A percentile compares a stretch with the other conserved stretches of the same genome.
These are phyloP conservation scores for Yarrowia keelungensis DNA, from an alignment of 805 yeast genomes.

Conservation along the genomic window DNA sequence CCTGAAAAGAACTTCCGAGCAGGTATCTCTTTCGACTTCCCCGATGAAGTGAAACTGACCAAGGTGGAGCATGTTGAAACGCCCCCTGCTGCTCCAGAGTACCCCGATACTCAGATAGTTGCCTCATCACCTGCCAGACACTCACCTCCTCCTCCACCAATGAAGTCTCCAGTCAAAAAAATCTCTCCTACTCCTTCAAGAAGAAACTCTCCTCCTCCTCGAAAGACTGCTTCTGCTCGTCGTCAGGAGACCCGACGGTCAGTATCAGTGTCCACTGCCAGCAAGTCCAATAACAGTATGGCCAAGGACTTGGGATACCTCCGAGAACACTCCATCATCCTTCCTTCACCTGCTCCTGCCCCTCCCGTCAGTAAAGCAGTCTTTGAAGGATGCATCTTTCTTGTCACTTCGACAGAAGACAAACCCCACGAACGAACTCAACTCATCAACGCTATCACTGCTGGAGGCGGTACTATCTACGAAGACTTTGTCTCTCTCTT, in stretches of 20 bases:
- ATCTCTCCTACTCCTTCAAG: neutral
- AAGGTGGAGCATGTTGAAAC: neutral
- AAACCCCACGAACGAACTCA: neutral
- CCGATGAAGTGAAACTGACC: slow-evolving; percentile 6
- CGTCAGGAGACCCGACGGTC: slow-evolving; percentile 17
- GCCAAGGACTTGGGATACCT: slow-evolving; percentile 1
- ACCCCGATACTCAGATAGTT: slow-evolving; percentile 2
- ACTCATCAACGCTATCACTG: slow-evolving; percentile 3
- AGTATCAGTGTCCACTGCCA: slow-evolving; percentile 3
- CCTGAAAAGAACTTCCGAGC: neutral
- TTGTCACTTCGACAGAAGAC: slow-evolving; percentile 13
- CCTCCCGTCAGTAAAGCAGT: slow-evolving; percentile 11
- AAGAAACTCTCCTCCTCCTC: slow-evolving; percentile 6
- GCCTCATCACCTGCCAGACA: neutral
- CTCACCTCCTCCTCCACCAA: neutral
- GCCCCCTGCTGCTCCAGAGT: neutral
- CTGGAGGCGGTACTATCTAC: slow-evolving; percentile 20
- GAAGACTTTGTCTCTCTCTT: slow-evolving; percentile 32
- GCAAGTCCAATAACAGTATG: slow-evolving; percentile 14
- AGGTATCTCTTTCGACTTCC: slow-evolving; percentile 2
- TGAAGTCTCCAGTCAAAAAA: neutral
- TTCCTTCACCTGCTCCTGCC: neutral
- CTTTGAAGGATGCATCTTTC: slow-evolving; percentile 27
- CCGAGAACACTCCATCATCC: slow-evolving; percentile 6
- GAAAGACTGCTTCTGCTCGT: neutral